Conservation (phyloP, 169 alveolate species). For the Cystoisospora suis region DNA sequence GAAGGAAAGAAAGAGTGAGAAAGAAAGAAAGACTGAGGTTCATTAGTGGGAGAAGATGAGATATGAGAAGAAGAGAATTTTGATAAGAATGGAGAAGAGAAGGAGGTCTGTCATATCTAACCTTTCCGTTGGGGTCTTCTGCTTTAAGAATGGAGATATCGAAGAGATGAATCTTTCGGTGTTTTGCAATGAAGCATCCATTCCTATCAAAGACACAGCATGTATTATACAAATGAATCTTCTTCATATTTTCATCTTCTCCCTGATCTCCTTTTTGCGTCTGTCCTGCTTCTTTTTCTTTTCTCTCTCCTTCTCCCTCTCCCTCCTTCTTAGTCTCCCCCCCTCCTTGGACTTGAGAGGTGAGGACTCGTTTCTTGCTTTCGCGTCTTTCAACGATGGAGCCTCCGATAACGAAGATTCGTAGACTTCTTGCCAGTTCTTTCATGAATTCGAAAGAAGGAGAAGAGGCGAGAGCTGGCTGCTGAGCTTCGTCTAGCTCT, state of each 20-base stretch:
- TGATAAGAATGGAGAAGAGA: background rate
- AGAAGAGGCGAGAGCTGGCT: too few species aligned
- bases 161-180: conserved; percentile 88
- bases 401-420: conserved; percentile 83
- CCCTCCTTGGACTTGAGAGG: too few species aligned
- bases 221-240: conserved; percentile 75
- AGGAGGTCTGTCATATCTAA: background rate
- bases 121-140: conserved; percentile 40
- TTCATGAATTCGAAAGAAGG: conserved; percentile 75
- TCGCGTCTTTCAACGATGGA: conserved; percentile 77
- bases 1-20: too few species aligned
- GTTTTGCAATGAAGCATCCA: conserved; percentile 67
- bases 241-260: conserved; percentile 43
- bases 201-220: conserved; percentile 74
- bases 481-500: background rate
- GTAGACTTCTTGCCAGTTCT: conserved; percentile 71
- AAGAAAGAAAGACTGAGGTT: too few species aligned
- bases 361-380: background rate
- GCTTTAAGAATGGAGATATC: conserved; percentile 89
- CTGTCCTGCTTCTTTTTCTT: background rate
- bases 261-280: conserved; percentile 22
- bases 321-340: too few species aligned
- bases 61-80: background rate
- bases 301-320: background rate
- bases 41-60: too few species aligned